Evolutionary conservation across 106 monocot species (phyloP).

Genomic region (Ottelia alismoides): DNA sequence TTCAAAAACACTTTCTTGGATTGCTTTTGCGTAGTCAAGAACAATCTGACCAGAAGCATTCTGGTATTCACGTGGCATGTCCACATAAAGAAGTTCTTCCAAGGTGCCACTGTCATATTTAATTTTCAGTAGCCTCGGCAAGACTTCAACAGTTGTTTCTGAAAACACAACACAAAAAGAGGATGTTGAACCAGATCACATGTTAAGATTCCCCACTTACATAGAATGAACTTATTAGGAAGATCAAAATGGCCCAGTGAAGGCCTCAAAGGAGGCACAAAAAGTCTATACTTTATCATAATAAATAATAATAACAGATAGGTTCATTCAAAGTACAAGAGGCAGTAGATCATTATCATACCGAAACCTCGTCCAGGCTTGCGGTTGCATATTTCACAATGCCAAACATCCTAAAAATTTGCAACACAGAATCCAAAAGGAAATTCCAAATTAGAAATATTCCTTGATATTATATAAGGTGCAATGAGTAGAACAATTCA

Average conservation of each 20-base stretch:
- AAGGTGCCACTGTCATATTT: conserved; percentile 98
- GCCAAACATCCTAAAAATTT: conserved; percentile 77
- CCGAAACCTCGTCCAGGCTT: conserved; percentile 99
- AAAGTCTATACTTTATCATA: no score
- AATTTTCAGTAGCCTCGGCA: conserved; percentile 86
- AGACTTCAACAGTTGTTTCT: conserved; percentile 96
- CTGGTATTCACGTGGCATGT: conserved; percentile 95
- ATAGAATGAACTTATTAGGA: no score
- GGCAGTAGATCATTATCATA: conserved; percentile 74
- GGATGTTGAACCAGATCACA: no score
- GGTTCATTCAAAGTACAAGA: no score
- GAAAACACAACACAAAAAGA: neutral
- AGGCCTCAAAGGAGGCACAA: no score
- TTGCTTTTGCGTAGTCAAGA: conserved; percentile 92
- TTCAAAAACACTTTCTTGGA: conserved; percentile 97
- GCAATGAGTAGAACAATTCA: no score
- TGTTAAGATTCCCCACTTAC: no score
- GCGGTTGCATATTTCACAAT: conserved; percentile 93
- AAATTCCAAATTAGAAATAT: no score
- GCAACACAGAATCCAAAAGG: neutral
- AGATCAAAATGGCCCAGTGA: no score
- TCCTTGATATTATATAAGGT: no score
- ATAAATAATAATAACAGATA: no score
- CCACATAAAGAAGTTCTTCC: conserved; percentile 96
- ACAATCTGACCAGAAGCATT: conserved; percentile 88